Percentiles rank a stretch among this genome's conserved stretches.
Evolutionary conservation across 306 rosid species (phyloP).

Genomic region (Myrica gale): DNA sequence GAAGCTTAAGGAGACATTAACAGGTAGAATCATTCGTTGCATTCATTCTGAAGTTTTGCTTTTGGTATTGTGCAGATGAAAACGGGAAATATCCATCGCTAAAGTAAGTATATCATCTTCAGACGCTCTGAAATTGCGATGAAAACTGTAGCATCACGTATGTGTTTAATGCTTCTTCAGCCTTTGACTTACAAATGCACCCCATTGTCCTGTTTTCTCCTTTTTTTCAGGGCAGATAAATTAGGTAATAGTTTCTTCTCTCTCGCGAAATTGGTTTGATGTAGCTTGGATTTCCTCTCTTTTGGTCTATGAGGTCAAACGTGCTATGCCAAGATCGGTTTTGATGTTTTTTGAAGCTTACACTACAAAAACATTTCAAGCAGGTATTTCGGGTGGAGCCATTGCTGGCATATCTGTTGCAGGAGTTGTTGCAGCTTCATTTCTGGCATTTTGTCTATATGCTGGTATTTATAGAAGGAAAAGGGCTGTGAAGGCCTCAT

Average conservation of each 20-base stretch:
- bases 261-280: constrained; percentile 16
- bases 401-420: constrained; percentile 52
- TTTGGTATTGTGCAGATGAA: constrained; percentile 54
- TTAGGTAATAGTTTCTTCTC: constrained; percentile 29
- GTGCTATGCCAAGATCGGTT: background rate
- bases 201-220: constrained; percentile 16
- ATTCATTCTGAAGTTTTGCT: constrained; percentile 20
- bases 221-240: constrained; percentile 65
- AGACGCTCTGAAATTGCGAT: constrained; percentile 7
- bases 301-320: constrained; percentile 1
- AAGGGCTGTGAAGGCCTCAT: constrained; percentile 37
- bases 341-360: no score
- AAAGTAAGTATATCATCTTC: constrained; percentile 6
- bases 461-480: constrained; percentile 39
- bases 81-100: constrained; percentile 55
- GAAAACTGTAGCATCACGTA: background rate
- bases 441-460: constrained; percentile 40
- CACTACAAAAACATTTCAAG: constrained; percentile 19
- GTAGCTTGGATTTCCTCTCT: constrained; percentile 16
- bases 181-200: constrained; percentile 17
- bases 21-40: background rate
- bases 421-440: constrained; percentile 40
- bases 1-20: no score
- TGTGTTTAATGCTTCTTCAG: constrained; percentile 6
- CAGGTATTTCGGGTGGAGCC: constrained; percentile 53